A percentile compares a stretch with the other conserved stretches of the same genome.
These are phyloP conservation scores for Xylaria sp. DNA, from an alignment of 495 filamentous ascomycete genomes.

Conservation along the genomic window DNA sequence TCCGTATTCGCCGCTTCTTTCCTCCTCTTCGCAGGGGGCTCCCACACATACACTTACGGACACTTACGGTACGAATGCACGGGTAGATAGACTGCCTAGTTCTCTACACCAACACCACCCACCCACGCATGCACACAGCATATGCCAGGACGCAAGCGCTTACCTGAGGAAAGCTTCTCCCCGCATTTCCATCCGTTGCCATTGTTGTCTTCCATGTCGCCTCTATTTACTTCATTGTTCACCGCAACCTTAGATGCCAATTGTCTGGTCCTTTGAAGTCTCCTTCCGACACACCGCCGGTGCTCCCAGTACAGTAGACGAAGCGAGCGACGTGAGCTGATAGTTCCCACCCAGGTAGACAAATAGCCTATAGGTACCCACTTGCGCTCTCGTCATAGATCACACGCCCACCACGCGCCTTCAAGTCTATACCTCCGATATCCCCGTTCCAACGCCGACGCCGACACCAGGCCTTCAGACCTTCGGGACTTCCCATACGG, in stretches of 20 bases:
- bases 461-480: neutral
- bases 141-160: slow-evolving; percentile 21
- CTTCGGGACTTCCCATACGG: slow-evolving; percentile 4
- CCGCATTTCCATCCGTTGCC: slow-evolving; percentile 39
- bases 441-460: slow-evolving; percentile 24
- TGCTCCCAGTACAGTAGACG: neutral
- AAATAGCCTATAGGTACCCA: slow-evolving; percentile 21
- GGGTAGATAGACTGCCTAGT: neutral
- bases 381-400: slow-evolving; percentile 27
- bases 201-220: slow-evolving; percentile 33
- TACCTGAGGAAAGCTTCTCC: slow-evolving; percentile 37
- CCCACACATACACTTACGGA: slow-evolving; percentile 1
- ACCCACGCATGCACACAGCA: neutral
- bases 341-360: slow-evolving; percentile 12
- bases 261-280: slow-evolving; percentile 10
- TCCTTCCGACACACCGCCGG: slow-evolving; percentile 2
- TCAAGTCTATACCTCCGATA: slow-evolving; percentile 27
- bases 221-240: slow-evolving; percentile 36
- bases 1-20: slow-evolving; percentile 14
- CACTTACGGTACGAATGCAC: slow-evolving; percentile 15
- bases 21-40: neutral
- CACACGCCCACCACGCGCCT: neutral
- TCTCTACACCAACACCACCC: slow-evolving; percentile 2
- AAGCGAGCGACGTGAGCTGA: slow-evolving; percentile 24
- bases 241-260: slow-evolving; percentile 6